These are phyloP conservation scores for Triglochin maritima DNA, from an alignment of 106 monocot genomes.

Conservation along the genomic window DNA sequence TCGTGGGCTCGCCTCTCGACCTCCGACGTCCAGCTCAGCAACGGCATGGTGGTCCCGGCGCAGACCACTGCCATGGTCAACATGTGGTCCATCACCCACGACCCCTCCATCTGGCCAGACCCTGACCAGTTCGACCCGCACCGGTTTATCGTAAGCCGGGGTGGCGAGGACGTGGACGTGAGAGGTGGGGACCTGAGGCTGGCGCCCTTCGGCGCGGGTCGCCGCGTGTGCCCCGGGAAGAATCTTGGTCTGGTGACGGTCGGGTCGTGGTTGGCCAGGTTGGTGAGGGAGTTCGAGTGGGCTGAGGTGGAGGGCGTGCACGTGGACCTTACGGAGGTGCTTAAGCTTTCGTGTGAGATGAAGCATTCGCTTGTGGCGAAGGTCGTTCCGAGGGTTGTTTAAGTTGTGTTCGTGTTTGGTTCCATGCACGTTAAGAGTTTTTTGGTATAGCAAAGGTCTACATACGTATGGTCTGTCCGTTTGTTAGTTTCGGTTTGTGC, in stretches of 20 bases:
- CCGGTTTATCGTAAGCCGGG: slow-evolving; percentile 6
- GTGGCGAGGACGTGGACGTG: slow-evolving; percentile 12
- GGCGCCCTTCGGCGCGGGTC: slow-evolving; percentile 31
- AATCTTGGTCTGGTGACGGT: slow-evolving; percentile 20
- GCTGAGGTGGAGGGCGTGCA: not conserved
- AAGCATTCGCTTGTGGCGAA: slow-evolving; percentile 16
- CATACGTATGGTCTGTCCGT: too few species aligned
- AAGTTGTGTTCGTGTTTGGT: not conserved
- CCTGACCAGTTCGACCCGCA: slow-evolving; percentile 12
- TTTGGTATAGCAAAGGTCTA: too few species aligned
- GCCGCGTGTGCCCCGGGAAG: slow-evolving; percentile 32
- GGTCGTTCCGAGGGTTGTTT: not conserved
- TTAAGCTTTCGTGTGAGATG: slow-evolving; percentile 37
- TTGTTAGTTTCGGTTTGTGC: too few species aligned
- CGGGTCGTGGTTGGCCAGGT: slow-evolving; percentile 19
- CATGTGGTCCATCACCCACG: slow-evolving; percentile 30
- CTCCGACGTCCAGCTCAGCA: slow-evolving; percentile 14
- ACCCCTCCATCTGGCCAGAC: slow-evolving; percentile 12
- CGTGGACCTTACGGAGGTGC: slow-evolving; percentile 23
- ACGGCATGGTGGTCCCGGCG: slow-evolving; percentile 16
- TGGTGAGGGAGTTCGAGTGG: slow-evolving; percentile 26
- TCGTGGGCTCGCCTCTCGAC: slow-evolving; percentile 28
- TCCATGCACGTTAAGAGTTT: not conserved
- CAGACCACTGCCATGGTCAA: slow-evolving; percentile 25
- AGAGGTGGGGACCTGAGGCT: slow-evolving; percentile 16